These are phyloP conservation scores for Oehlia diaphana DNA, from an alignment of 192 early-diverging fungal species.

Conservation along the genomic window DNA sequence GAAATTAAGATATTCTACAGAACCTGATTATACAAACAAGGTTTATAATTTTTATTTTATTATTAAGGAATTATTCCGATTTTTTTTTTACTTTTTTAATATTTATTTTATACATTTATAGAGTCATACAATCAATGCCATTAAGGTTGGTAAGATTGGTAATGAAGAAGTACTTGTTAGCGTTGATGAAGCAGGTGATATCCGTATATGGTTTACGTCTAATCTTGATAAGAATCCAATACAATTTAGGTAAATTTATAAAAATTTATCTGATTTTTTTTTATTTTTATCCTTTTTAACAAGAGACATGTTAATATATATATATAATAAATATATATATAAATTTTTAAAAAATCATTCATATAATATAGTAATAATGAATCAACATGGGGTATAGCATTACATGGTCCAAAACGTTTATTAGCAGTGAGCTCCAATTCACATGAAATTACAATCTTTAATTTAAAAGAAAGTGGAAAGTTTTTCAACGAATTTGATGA, in stretches of 20 bases:
- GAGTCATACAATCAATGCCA: constrained; percentile 53
- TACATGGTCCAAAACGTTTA: constrained; percentile 50
- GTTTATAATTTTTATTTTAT: not conserved
- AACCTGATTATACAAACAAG: not conserved
- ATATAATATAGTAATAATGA: constrained; percentile 32
- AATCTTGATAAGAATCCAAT: constrained; percentile 42
- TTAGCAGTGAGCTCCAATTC: constrained; percentile 59
- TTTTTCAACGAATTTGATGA: constrained; percentile 13
- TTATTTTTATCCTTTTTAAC: not conserved
- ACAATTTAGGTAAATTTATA: constrained; percentile 38
- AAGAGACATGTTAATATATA: not conserved
- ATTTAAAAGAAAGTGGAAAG: constrained; percentile 19
- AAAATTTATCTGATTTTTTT: not conserved
- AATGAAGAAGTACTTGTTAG: constrained; percentile 54
- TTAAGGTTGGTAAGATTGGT: constrained; percentile 52
- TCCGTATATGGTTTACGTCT: constrained; percentile 54
- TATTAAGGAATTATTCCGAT: not conserved
- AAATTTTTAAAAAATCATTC: not conserved
- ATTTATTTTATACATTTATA: not conserved
- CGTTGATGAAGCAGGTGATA: constrained; percentile 53
- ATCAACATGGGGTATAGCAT: constrained; percentile 62
- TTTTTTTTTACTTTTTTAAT: not conserved
- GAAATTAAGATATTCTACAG: not conserved
- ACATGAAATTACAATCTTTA: constrained; percentile 27
- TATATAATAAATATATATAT: too few species aligned